A percentile compares a stretch with the other conserved stretches of the same genome.
phyloP scores from a whole-genome alignment of 192 early-diverging fungal genomes.

The Oehlia diaphana region DNA sequence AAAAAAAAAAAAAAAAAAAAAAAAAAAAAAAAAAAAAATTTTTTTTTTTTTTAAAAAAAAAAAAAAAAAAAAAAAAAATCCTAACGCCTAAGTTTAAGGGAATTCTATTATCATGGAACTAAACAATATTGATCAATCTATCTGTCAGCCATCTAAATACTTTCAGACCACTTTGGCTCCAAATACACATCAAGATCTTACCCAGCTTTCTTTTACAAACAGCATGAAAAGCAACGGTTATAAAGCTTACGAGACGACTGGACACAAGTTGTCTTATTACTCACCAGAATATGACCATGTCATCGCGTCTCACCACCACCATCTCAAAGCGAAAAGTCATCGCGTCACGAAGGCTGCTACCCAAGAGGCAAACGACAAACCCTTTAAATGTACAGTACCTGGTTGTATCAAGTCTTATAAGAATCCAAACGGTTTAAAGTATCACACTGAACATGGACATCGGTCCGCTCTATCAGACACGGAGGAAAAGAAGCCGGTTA shows the following conservation, averaged over 20 bases:
- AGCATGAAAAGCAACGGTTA: constrained; percentile 10
- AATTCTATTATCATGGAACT: constrained; percentile 17
- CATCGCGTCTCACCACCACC: not conserved
- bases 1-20: too few species aligned
- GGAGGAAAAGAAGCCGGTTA: constrained; percentile 58
- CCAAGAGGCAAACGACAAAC: constrained; percentile 58
- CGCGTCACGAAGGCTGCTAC: constrained; percentile 16
- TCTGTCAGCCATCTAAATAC: not conserved
- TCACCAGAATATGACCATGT: constrained; percentile 12
- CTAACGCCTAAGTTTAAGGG: not conserved
- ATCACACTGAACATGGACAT: constrained; percentile 95
- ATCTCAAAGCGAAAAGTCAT: constrained; percentile 12
- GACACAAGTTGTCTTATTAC: constrained; percentile 12
- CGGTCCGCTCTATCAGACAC: constrained; percentile 49
- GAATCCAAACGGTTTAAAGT: constrained; percentile 97
- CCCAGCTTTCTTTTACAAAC: not conserved
- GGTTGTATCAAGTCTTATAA: constrained; percentile 96
- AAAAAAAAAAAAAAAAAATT: constrained; percentile 24
- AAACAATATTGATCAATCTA: constrained; percentile 1
- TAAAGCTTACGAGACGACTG: not conserved
- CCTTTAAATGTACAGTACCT: constrained; percentile 78
- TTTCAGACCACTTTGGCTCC: not conserved
- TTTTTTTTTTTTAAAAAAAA: not conserved
- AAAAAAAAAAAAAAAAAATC: constrained; percentile 1
- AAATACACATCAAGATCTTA: not conserved